phyloP scores from a whole-genome alignment of 1,284 basidiomycete species.

The Ceratobasidium sp. region DNA sequence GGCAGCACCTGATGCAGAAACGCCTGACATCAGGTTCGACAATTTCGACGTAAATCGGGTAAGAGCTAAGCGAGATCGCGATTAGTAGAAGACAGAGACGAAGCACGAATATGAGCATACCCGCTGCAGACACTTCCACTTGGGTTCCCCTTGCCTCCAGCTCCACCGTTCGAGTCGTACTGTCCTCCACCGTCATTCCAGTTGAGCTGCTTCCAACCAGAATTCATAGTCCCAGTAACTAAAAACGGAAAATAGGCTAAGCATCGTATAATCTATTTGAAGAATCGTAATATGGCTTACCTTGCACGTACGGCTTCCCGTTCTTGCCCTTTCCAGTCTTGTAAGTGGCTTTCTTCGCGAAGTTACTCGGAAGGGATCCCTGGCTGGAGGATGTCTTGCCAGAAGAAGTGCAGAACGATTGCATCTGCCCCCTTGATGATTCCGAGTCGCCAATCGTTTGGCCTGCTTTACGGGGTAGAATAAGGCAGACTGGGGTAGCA shows the following conservation, averaged over 20 bases:
- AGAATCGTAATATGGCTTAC: conserved; percentile 10
- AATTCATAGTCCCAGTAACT: conserved; percentile 47
- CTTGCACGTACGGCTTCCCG: conserved; percentile 41
- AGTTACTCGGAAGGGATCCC: conserved; percentile 45
- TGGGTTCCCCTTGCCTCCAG: conserved; percentile 54
- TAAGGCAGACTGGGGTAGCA: conserved; percentile 19
- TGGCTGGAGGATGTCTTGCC: conserved; percentile 26
- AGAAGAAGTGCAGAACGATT: conserved; percentile 46
- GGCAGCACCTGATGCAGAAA: conserved; percentile 56
- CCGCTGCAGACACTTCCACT: conserved; percentile 51
- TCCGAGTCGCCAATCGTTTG: conserved; percentile 49
- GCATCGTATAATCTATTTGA: not conserved
- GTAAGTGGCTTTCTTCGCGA: conserved; percentile 46
- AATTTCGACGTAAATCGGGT: conserved; percentile 54
- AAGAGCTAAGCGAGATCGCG: conserved; percentile 25
- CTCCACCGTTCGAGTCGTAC: conserved; percentile 53
- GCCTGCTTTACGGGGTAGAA: conserved; percentile 45
- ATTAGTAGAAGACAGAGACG: not conserved
- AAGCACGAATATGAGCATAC: conserved; percentile 1
- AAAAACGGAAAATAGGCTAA: not conserved
- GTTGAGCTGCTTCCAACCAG: conserved; percentile 42
- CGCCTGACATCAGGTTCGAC: conserved; percentile 52
- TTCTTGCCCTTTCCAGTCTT: conserved; percentile 47
- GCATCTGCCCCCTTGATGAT: conserved; percentile 44
- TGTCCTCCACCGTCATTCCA: conserved; percentile 45